Evolutionary conservation across 2,329 filamentous ascomycete species (phyloP), one percentile per base, ranked within the genome.

Genomic region (Gaeumannomyces tritici): DNA sequence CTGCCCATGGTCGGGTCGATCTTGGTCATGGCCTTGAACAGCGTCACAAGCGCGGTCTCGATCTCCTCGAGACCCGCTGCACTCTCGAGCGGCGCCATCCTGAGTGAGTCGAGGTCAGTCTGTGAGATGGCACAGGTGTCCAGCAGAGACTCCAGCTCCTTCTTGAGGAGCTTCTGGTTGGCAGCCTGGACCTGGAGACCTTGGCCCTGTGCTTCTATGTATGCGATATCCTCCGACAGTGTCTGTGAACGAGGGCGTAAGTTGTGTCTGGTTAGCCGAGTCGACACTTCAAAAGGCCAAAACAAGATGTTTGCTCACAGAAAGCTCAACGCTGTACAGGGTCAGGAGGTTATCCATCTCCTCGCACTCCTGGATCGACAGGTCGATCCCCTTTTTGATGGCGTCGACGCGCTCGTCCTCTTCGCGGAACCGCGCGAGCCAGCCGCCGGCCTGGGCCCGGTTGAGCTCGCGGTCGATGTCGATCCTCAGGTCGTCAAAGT

Each of bases 171-270:
- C 73, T 96, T 96, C 73, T 99, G 95, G 69, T 99, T 99, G 55
- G 95, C 91, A 26, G 93, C 93, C 75, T 98, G 95, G 8, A 99
- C 93, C 70, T 99, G 95, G 58, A 99, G 79, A 79, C 95, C 95
- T 76, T 99, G 93, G 8, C 91, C 93, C 74, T 99, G 95, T 2
- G 95, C 92, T 77, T 99, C 95, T 66, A 99, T 98, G 72, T 96
- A 98, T 4, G 92, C 88, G 68, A 99, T 96, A 69, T 99, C 95
- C 60, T 98, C 93, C 63, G 93, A 92, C 33, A 99, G 81, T 59
- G 93, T 98, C 89, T 96, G 70, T 15, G 7, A 15, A 28, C 31
- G n/a, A 55, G 8, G 18, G 21, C 5, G n/a, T 12, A 11, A 2
- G 33, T 13, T 35, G 9, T 35, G 4, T 29, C 8, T 35, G 12